Base-by-base conservation (phyloP, 73 alveolate species). In the Paramecium sonneborni region DNA sequence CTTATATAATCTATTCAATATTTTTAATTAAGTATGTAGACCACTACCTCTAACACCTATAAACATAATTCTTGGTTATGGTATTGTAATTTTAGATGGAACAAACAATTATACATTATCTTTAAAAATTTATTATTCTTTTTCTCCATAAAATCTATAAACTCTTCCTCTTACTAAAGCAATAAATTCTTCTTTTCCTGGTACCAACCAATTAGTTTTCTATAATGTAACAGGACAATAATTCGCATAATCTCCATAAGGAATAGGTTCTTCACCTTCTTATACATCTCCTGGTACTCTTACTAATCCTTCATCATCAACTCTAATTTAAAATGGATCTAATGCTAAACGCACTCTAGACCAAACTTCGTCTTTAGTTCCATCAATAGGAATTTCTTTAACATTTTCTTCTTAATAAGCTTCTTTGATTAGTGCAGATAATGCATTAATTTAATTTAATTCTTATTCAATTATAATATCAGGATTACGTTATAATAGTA, bases 11-110 rank as follows among this genome's bases (percentile, higher is more conserved):
- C 92, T 93, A 62, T 95, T 87, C 58, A 95, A 87, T 39, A 92
- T 92, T 62, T 93, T 93, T 38, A 95, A 93, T 85, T 95, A 91
- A 87, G 95, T 93, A 15, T 94, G 92, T 20, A 93, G 86, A 3
- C 98, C 98, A 67, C 88, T 68, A 4, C 93, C 93, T 44, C 86
- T 88, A 24, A 87, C 95, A 7, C 99, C 99, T 18, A 96, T 76
- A 10, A 98, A 52, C 99, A 98, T 95, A 46, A 98, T 95, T 76
- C 97, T 97, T 14, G 99, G 99, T 5, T 96, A 97, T 20, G 99
- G 99, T 20, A 97, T 98, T n/a, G 93, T 93, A 28, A 86, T 93
- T 93, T 14, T 96, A 46, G 95, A 92, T 95, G 84, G 94, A 67
- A 82, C 46, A 58, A 5, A 58, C 41, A 21, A 58, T 58, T 92